Evolutionary conservation across 2,329 filamentous ascomycete genomes (phyloP).

Genomic region (Atkinsonella texensis): DNA sequence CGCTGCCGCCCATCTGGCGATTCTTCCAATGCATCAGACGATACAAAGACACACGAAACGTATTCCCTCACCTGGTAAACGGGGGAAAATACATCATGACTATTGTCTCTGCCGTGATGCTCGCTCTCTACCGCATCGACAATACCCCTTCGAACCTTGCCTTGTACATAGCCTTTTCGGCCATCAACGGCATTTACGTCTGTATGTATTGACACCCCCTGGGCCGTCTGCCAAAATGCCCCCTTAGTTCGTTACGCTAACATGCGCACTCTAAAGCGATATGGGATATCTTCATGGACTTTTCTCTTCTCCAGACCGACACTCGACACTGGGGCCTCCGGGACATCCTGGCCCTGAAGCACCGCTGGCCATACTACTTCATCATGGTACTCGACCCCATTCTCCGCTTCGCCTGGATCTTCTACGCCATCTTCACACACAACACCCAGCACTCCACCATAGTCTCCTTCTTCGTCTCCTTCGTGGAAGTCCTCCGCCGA

Average conservation of each 20-base stretch:
- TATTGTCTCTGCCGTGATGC: conserved; percentile 62
- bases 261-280: conserved; percentile 37
- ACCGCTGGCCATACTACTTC: conserved; percentile 70
- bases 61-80: conserved; percentile 88
- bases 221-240: too few species aligned
- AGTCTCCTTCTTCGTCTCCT: conserved; percentile 64
- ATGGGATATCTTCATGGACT: conserved; percentile 96
- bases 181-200: conserved; percentile 72
- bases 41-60: conserved; percentile 73
- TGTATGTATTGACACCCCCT: conserved; percentile 30
- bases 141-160: conserved; percentile 44
- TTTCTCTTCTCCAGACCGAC: conserved; percentile 73
- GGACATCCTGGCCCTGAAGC: conserved; percentile 68
- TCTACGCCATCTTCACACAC: conserved; percentile 74
- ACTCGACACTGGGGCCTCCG: conserved; percentile 58
- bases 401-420: conserved; percentile 86
- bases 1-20: conserved; percentile 81
- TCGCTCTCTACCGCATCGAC: conserved; percentile 76
- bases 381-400: conserved; percentile 77
- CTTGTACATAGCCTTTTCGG: conserved; percentile 68
- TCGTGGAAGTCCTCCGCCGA: conserved; percentile 72
- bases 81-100: conserved; percentile 83
- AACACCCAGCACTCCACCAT: conserved; percentile 73
- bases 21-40: conserved; percentile 82
- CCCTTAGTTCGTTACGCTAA: not conserved